Evolutionary conservation across 106 monocot species (phyloP).

Genomic region (Agapanthus africanus): DNA sequence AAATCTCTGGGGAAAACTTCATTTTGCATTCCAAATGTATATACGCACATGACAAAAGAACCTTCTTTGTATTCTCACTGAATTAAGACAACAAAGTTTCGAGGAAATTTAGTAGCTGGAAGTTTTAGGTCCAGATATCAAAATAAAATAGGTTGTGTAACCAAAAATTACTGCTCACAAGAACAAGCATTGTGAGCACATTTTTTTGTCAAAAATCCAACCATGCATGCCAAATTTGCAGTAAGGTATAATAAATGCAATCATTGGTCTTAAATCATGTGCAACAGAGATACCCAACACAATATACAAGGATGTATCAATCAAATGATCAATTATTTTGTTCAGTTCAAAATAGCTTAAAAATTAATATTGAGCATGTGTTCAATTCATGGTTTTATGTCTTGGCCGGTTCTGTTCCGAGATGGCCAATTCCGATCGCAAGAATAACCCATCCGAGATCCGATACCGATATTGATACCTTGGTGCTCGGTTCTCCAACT

Average conservation of each 20-base stretch:
- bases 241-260: not conserved
- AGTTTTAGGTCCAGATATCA: not conserved
- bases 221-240: not conserved
- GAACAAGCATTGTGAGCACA: not conserved
- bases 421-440: too few species aligned
- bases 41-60: slow-evolving; percentile 25
- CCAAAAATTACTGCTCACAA: not conserved
- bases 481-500: too few species aligned
- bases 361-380: too few species aligned
- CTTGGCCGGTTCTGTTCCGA: too few species aligned
- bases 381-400: too few species aligned
- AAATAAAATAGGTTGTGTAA: not conserved
- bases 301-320: too few species aligned
- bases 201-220: slow-evolving; percentile 1
- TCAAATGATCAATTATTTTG: too few species aligned
- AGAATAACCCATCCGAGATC: too few species aligned
- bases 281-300: not conserved
- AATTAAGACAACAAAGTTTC: not conserved
- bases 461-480: too few species aligned
- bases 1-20: slow-evolving; percentile 15
- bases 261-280: too few species aligned
- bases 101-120: not conserved
- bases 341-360: too few species aligned
- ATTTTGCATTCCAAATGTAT: slow-evolving; percentile 22
- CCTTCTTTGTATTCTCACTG: slow-evolving; percentile 27